Evolutionary conservation across 768 basidiomycete species (phyloP).

Genomic region (Leccinum aurantiacum): DNA sequence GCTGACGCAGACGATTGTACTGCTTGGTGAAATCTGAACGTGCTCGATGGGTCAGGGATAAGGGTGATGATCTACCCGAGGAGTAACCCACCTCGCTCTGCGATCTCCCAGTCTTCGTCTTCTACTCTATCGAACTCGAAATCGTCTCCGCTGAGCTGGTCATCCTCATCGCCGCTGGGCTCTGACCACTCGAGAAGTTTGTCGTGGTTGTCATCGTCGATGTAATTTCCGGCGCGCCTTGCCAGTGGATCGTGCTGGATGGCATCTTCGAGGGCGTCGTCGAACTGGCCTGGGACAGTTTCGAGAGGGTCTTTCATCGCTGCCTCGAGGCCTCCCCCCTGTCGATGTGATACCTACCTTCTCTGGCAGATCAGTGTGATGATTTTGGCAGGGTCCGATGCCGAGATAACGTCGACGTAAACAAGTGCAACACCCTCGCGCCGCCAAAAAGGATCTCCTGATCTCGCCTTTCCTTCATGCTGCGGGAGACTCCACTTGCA

Average conservation of each 20-base stretch:
- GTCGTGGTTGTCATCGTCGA: conserved; percentile 38
- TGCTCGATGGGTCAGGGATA: neutral
- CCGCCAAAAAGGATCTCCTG: conserved; percentile 6
- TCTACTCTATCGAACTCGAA: conserved; percentile 66
- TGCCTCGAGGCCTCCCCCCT: conserved; percentile 15
- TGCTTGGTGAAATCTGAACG: conserved; percentile 94
- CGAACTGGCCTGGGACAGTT: conserved; percentile 56
- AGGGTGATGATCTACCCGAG: neutral
- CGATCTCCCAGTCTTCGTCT: conserved; percentile 87
- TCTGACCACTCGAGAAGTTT: conserved; percentile 32
- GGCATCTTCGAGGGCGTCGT: conserved; percentile 50
- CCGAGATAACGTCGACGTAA: conserved; percentile 10
- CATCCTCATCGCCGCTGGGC: conserved; percentile 26
- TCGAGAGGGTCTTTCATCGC: conserved; percentile 16
- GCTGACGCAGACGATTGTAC: conserved; percentile 91
- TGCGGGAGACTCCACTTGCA: conserved; percentile 4
- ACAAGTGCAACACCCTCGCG: conserved; percentile 20
- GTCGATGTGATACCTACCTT: neutral
- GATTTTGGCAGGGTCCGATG: neutral
- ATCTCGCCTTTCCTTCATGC: neutral
- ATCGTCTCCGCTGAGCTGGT: conserved; percentile 44
- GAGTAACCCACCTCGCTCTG: conserved; percentile 65
- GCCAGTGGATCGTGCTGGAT: conserved; percentile 4
- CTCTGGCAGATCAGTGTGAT: neutral
- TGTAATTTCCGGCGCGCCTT: conserved; percentile 39